Base-by-base conservation (phyloP, 768 basidiomycete species). In the Trametes cubensis region DNA sequence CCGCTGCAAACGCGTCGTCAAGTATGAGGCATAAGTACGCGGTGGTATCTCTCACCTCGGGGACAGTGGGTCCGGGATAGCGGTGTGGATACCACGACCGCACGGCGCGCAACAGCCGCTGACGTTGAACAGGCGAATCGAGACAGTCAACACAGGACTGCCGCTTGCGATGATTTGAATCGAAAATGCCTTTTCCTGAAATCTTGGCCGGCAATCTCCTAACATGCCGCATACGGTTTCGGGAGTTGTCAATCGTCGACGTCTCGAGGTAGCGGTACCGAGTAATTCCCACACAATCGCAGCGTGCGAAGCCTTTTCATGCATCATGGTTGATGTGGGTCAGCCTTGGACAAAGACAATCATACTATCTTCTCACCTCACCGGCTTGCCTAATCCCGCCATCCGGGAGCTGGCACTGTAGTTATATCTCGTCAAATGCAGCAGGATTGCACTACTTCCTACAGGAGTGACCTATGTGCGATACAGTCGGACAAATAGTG, bases 131-230 rank as follows among this genome's bases (percentile, higher is more conserved):
- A 58, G 20, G 25, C 14, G 10, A 34, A 34, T 11, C 2, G 10
- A 34, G 4, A 34, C 8, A 30, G 28, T 30, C 4, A 11, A 34
- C 5, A 34, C 28, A 28, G 28, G 28, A 28, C 28, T 3, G 28
- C 4, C 4, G 28, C 8, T 4, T 30, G 28, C 28, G 28, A 30
- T 48, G 46, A 7, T 14, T 15, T n/a, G 17, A 18, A 34, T 41
- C 34, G 47, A n/a, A n/a, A 17, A 41, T 23, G 10, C 34, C 25
- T 14, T 41, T 18, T 50, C 42, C 25, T 15, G 5, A 50, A 21
- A 58, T 50, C 57, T 30, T 6, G 11, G 23, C 18, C 57, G 57
- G 57, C 39, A 39, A 58, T 58, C 45, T 46, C 45, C 45, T 44
- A 3, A 7, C 45, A 20, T 25, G 45, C 45, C 21, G 20, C 13